Conservation (phyloP, 208 protist genomes). For the Balamuthia mandrillaris region DNA sequence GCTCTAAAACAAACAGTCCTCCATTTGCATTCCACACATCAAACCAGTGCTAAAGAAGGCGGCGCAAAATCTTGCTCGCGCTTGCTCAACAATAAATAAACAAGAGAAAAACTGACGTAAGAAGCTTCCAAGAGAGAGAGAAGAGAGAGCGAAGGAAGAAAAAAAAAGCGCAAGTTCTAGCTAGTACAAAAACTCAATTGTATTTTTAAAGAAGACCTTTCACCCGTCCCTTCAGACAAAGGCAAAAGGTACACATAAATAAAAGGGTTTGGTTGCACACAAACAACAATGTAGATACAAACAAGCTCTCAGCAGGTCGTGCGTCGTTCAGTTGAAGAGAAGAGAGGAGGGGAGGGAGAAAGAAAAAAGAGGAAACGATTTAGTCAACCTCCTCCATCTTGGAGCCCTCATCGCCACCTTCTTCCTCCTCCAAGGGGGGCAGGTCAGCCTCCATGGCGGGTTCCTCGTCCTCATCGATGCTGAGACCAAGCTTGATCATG, state of each 20-base stretch:
- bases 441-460: slow-evolving; percentile 74
- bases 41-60: too few species aligned
- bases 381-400: slow-evolving; percentile 94
- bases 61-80: too few species aligned
- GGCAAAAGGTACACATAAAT: background rate
- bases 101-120: too few species aligned
- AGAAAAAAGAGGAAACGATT: slow-evolving; percentile 40
- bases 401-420: slow-evolving; percentile 62
- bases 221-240: too few species aligned
- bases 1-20: too few species aligned
- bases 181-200: too few species aligned
- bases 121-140: background rate
- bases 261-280: background rate
- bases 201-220: too few species aligned
- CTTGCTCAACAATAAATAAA: too few species aligned
- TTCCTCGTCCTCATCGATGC: slow-evolving; percentile 79
- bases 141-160: background rate
- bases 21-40: too few species aligned
- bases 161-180: background rate
- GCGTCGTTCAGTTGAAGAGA: too few species aligned
- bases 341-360: background rate
- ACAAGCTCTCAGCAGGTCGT: background rate
- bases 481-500: slow-evolving; percentile 89
- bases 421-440: slow-evolving; percentile 70
- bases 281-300: background rate